phyloP scores from a whole-genome alignment of 805 yeast species.

The Kazachstania psychrophila region DNA sequence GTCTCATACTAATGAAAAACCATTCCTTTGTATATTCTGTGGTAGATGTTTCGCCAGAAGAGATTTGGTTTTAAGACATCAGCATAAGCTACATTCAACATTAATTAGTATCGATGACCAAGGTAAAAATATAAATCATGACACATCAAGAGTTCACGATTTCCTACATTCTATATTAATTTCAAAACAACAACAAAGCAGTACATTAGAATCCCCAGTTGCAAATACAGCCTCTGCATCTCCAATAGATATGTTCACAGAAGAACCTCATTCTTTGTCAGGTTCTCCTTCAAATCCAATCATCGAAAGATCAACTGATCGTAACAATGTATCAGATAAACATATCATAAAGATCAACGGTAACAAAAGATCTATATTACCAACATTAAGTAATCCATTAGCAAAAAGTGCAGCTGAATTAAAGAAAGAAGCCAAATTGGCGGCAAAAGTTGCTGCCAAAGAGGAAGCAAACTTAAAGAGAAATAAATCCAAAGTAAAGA shows the following conservation, averaged over 20 bases:
- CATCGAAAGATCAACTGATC: constrained; percentile 3
- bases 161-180: background rate
- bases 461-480: background rate
- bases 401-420: constrained; percentile 27
- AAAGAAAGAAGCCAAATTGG: constrained; percentile 21
- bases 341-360: constrained; percentile 33
- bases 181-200: background rate
- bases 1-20: constrained; percentile 92
- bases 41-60: constrained; percentile 91
- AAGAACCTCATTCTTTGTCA: too few species aligned
- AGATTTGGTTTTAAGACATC: constrained; percentile 81
- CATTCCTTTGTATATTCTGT: constrained; percentile 92
- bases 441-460: constrained; percentile 7
- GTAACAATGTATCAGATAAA: constrained; percentile 13
- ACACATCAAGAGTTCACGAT: background rate
- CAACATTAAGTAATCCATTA: constrained; percentile 27
- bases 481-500: background rate
- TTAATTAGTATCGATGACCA: constrained; percentile 28
- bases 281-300: constrained; percentile 1
- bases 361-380: constrained; percentile 32
- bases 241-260: background rate
- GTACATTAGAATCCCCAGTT: background rate
- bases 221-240: background rate
- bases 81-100: constrained; percentile 75
- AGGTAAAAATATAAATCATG: constrained; percentile 1